Percentiles rank a stretch among this genome's conserved stretches.
These are phyloP conservation scores for Yamadazyma friedrichii DNA, from an alignment of 1,139 yeast species.

Conservation along the genomic window DNA sequence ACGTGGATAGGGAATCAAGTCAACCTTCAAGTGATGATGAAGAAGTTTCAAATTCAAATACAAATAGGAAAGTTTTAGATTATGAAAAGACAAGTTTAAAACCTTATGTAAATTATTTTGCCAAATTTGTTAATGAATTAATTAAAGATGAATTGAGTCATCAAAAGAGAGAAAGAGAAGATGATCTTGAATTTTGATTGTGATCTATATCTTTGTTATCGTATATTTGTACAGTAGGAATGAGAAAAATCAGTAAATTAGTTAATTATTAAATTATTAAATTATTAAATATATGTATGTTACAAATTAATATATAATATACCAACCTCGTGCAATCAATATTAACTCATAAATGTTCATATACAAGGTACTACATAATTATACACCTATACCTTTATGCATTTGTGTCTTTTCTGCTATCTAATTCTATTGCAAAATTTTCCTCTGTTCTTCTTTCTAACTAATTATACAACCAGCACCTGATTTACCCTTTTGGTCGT, in stretches of 20 bases:
- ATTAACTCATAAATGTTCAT: neutral
- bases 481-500: conserved; percentile 15
- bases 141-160: conserved; percentile 53
- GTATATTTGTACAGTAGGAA: conserved; percentile 1
- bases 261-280: no score
- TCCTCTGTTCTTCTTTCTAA: neutral
- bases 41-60: conserved; percentile 6
- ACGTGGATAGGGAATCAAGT: conserved; percentile 26
- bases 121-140: conserved; percentile 57
- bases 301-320: neutral
- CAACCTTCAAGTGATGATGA: conserved; percentile 25
- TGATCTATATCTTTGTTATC: neutral
- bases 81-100: conserved; percentile 70
- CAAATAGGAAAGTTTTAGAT: conserved; percentile 27
- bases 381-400: no score
- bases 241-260: no score
- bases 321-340: no score
- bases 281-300: conserved; percentile 1
- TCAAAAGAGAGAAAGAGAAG: conserved; percentile 47
- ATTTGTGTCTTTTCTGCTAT: no score
- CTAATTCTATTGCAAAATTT: no score
- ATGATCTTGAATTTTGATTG: conserved; percentile 28
- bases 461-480: conserved; percentile 1
- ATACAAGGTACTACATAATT: no score
- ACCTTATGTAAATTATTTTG: conserved; percentile 73